A percentile compares a stretch with the other conserved stretches of the same genome.
phyloP scores from a whole-genome alignment of 2,329 filamentous ascomycete genomes.

The Cadophora sp. region DNA sequence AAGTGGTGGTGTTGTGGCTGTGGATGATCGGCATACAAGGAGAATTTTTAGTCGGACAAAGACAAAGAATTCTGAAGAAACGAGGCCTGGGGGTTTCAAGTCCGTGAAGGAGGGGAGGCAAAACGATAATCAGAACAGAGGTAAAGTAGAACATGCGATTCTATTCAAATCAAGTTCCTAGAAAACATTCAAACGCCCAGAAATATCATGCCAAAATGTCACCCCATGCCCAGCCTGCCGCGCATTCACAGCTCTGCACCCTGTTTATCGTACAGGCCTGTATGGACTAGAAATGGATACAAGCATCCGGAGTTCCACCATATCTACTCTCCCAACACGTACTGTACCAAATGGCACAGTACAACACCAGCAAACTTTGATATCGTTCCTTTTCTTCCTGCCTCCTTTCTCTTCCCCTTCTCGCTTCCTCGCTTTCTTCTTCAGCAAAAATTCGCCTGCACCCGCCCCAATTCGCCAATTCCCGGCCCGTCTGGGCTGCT shows the following conservation, averaged over 20 bases:
- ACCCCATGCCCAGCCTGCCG: background rate
- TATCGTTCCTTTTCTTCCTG: background rate
- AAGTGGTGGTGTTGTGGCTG: slow-evolving; percentile 5
- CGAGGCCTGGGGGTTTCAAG: background rate
- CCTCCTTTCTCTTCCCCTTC: background rate
- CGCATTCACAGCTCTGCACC: background rate
- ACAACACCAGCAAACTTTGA: too few species aligned
- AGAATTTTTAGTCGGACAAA: background rate
- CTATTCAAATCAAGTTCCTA: background rate
- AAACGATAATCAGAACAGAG: background rate
- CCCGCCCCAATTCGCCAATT: slow-evolving; percentile 1
- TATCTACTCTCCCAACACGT: too few species aligned
- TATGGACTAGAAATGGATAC: background rate
- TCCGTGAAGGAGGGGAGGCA: background rate
- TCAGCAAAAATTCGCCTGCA: slow-evolving; percentile 1
- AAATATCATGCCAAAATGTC: background rate
- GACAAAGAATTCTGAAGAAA: background rate
- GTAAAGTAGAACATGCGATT: background rate
- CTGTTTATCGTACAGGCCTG: background rate
- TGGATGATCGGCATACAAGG: background rate
- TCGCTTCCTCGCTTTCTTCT: background rate
- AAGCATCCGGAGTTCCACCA: too few species aligned
- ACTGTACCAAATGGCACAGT: too few species aligned
- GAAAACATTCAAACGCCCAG: background rate
- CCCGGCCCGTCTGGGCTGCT: background rate